Percentiles rank a stretch among this genome's conserved stretches.
These are phyloP conservation scores for Pichia cephalocereana DNA, from an alignment of 805 yeast species.

Conservation along the genomic window DNA sequence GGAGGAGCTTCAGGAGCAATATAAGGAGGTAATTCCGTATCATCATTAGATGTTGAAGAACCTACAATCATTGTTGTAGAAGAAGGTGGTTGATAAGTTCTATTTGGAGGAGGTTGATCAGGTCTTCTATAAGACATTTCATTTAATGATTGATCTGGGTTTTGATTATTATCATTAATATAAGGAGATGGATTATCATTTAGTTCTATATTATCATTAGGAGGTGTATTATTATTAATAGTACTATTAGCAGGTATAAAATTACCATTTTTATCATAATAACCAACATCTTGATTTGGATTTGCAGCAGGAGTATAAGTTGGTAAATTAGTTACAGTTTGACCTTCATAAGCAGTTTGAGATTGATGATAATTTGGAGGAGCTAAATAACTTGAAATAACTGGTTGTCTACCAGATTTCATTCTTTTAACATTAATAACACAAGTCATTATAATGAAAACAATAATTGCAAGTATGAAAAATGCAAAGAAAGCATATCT, in stretches of 20 bases:
- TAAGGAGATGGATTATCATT: background rate
- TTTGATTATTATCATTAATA: background rate
- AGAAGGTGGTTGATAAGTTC: background rate
- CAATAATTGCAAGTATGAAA: slow-evolving; percentile 38
- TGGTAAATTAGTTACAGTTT: slow-evolving; percentile 36
- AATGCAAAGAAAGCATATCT: slow-evolving; percentile 63
- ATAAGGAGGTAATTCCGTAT: background rate
- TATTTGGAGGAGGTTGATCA: background rate
- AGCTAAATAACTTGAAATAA: slow-evolving; percentile 42
- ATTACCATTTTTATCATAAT: slow-evolving; percentile 56
- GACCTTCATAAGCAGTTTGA: slow-evolving; percentile 38
- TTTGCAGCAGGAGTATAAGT: slow-evolving; percentile 58
- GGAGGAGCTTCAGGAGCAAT: background rate
- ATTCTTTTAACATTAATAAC: slow-evolving; percentile 46
- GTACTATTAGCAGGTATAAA: slow-evolving; percentile 24
- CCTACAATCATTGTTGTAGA: background rate
- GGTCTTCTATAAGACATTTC: slow-evolving; percentile 2
- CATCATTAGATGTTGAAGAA: too few relatives aligned
- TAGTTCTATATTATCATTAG: background rate
- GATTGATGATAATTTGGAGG: slow-evolving; percentile 73
- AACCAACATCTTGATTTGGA: slow-evolving; percentile 65
- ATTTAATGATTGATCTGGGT: background rate
- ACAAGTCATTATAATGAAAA: slow-evolving; percentile 42
- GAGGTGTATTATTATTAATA: background rate
- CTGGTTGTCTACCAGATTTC: slow-evolving; percentile 46